Conservation (phyloP, 2,329 filamentous ascomycete species). For the Aspergillus fischeri region DNA sequence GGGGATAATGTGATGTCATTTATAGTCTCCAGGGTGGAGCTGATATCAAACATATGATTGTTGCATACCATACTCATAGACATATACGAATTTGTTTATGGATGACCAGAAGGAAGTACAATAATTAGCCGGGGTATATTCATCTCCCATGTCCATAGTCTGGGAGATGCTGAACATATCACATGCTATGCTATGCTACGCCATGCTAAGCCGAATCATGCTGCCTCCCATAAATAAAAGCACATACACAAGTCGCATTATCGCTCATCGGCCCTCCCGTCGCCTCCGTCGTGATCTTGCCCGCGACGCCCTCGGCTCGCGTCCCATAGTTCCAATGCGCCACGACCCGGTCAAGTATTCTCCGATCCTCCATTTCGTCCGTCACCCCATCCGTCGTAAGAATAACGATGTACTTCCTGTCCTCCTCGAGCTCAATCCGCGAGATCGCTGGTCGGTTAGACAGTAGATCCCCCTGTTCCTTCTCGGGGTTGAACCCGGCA, state of each 20-base stretch:
- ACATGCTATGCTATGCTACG: not conserved
- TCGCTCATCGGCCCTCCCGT: constrained; percentile 1
- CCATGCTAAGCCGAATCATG: not conserved
- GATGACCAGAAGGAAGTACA: not conserved
- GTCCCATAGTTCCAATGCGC: not conserved
- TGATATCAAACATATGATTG: too few species aligned
- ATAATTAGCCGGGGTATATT: not conserved
- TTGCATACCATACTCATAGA: too few species aligned
- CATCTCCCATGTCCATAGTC: too few species aligned
- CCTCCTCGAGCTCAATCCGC: not conserved
- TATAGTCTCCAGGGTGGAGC: not conserved
- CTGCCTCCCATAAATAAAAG: constrained; percentile 2
- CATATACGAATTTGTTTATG: too few species aligned
- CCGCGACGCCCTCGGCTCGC: not conserved
- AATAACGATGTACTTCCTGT: constrained; percentile 1
- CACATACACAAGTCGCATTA: constrained; percentile 8
- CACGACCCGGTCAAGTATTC: not conserved
- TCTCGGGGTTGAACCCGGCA: not conserved
- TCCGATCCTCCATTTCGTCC: constrained; percentile 1
- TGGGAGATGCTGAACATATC: too few species aligned
- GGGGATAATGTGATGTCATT: not conserved
- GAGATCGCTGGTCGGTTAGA: constrained; percentile 1
- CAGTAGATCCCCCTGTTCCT: not conserved
- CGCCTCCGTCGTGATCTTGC: constrained; percentile 1
- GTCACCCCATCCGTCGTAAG: constrained; percentile 10